Percentiles rank a stretch among this genome's conserved stretches.
These are phyloP conservation scores for Microsporum canis DNA, from an alignment of 2,329 filamentous ascomycete genomes.

Conservation along the genomic window DNA sequence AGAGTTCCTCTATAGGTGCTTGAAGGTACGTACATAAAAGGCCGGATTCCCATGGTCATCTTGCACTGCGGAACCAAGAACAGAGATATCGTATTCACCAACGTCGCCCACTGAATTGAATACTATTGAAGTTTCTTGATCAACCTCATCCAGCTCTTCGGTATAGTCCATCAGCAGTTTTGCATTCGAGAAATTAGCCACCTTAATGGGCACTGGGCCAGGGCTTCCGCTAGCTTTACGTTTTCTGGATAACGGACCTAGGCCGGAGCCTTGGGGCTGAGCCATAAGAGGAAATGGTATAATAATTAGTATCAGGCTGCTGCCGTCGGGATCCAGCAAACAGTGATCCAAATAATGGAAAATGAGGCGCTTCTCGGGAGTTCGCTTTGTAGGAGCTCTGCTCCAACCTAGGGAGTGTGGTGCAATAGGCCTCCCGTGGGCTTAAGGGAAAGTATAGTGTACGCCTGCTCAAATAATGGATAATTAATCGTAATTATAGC, in stretches of 20 bases:
- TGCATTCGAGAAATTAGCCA: neutral
- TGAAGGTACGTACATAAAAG: constrained; percentile 9
- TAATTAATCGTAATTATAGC: neutral
- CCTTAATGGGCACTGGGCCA: too few species aligned
- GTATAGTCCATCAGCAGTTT: neutral
- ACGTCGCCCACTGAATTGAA: neutral
- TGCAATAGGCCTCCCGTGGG: neutral
- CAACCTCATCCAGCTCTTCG: neutral
- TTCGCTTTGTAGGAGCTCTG: too few species aligned
- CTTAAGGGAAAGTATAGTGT: neutral
- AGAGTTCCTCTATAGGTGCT: neutral
- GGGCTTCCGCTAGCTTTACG: neutral
- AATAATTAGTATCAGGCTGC: neutral
- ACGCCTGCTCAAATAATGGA: neutral
- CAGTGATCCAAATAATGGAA: too few species aligned
- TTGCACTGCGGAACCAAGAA: neutral
- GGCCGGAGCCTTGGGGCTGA: too few species aligned
- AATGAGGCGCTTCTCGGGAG: too few species aligned
- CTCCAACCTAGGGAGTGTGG: neutral
- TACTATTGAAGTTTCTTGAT: neutral
- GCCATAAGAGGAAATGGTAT: neutral
- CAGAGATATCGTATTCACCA: neutral
- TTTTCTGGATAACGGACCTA: neutral
- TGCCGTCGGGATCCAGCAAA: neutral
- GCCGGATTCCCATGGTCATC: constrained; percentile 11